Base-by-base conservation (phyloP, 148 eudicot genomes). In the Camellia sinensis region DNA sequence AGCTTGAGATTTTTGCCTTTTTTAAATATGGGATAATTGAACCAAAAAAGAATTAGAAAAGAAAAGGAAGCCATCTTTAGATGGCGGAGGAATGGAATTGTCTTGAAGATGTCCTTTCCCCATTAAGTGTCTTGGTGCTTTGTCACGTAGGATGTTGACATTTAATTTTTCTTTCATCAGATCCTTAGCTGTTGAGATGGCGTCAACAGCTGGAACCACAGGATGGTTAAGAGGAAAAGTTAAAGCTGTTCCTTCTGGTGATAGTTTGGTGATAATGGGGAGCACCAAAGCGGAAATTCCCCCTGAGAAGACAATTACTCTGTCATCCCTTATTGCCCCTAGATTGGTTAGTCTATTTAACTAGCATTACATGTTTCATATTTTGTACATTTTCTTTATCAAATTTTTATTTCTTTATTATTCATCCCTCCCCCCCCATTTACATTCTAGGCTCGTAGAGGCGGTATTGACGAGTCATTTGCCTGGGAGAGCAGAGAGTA, bases 401-500 rank as follows among this genome's bases (percentile, higher is more conserved):
- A 15, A 15, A 22, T 8, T 67, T 19, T 50, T 59, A 10, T 44
- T 45, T 80, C 37, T 29, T 29, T 29, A 1, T 29, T 29, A 29
- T 29, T 65, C 46, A 65, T 74, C 37, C 29, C 43, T 70, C 61
- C 53, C 54, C 43, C 37, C 37, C 37, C 37, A 29, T 29, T 29
- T 77, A 12, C 63, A 21, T 45, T 60, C 17, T 81, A 97, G 99
- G 99, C 99, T 1, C 99, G 99, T 62, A 87, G 94, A 87, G 92
- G 87, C 60, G 88, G 94, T 44, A 50, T 82, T 57, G 99, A 97
- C 79, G 99, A 97, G 85, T 92, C 99, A 80, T 97, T 92, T 88
- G 98, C 99, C 75, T 97, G 99, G 99, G 89, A 92, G 7, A 97
- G 99, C 89, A 89, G 98, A 84, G 98, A 97, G 70, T 97, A 73